Base-by-base conservation (phyloP, 805 yeast genomes). In the Myxozyma melibiosi region DNA sequence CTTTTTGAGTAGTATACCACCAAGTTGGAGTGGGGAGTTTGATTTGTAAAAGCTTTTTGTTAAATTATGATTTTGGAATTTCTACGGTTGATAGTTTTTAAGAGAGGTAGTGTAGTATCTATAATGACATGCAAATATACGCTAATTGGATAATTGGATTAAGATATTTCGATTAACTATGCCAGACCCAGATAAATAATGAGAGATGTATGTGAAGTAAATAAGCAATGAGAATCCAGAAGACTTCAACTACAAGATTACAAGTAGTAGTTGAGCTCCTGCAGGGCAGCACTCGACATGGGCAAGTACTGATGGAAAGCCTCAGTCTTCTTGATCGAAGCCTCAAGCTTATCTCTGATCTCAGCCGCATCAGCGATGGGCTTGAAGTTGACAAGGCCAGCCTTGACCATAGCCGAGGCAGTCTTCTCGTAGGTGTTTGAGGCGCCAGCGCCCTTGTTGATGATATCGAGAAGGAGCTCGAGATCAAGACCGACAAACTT, bases 391-490 rank as follows among this genome's bases (percentile, higher is more conserved):
- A 45, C 14, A 18, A 13, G 6, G 25, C 54, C 53, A 2, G 61
- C 43, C 45, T 45, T 41, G 30, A 47, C 28, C 53, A 56, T 46
- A 24, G 38, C 35, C 13, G 53, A 35, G 11, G 55, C 57, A 14
- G 58, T 53, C 13, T 27, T 24, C 28, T 51, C 53, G 28, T 42
- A 56, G 41, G 44, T 45, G 22, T 41, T 42, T 25, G 53, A 45
- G 13, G 53, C 57, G 25, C 61, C 61, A 34, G 61, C 61, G 30
- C 61, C 61, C 35, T 51, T 51, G 45, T 30, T 46, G 34, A 56
- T 43, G 30, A 57, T 57, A 33, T 57, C 61, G 13, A 25, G 24
- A 24, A 57, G 53, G 9, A 52, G 43, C 28, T 34, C 49, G 30
- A 57, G 35, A 27, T 57, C 61, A 28, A 57, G 43, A 31, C 61